Base-by-base conservation (phyloP, 2,329 filamentous ascomycete species). In the Lachnellula hyalina region DNA sequence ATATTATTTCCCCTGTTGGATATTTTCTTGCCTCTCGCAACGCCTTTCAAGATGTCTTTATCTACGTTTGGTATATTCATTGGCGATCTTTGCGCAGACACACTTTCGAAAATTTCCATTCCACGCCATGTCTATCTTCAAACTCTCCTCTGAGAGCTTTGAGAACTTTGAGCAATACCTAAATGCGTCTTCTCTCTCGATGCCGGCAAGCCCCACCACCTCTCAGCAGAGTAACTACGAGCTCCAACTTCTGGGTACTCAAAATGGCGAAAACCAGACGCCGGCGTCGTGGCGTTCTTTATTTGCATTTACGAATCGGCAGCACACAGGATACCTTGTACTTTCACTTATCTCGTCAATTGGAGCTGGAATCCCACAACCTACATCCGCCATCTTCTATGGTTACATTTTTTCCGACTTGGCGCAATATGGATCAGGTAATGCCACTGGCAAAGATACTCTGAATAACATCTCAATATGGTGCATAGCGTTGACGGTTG, bases 341-440 rank as follows among this genome's bases (percentile, higher is more conserved):
- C 64, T 76, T 2, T 87, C 84, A 0, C 49, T 87, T 0, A 11
- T 79, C 3, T 73, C 82, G 1, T 81, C 88, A 0, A 67, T 83
- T 4, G 63, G 81, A 2, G 78, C 83, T 8, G 88, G 87, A 1
- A 77, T 80, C 0, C 73, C 85, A 12, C 81, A 83, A 52, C 87
- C 89, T 0, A 72, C 78, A 1, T 77, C 89, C 25, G 82, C 90
- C 3, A 75, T 91, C 28, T 70, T 95, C 1, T 80, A 92, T 1
- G 92, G 92, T 12, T 79, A 80, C 49, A 77, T 95, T 7, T 96
- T 96, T 66, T 79, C 87, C 32, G 72, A 82, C 4, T 85, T 96
- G 55, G 79, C 87, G 0, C 71, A 77, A 6, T 90, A 84, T 64
- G 88, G 85, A 0, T 73, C 76, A 15, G 83, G 82, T 2, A 67